Conservation (phyloP, 805 yeast genomes). For the Candida vaughaniae region DNA sequence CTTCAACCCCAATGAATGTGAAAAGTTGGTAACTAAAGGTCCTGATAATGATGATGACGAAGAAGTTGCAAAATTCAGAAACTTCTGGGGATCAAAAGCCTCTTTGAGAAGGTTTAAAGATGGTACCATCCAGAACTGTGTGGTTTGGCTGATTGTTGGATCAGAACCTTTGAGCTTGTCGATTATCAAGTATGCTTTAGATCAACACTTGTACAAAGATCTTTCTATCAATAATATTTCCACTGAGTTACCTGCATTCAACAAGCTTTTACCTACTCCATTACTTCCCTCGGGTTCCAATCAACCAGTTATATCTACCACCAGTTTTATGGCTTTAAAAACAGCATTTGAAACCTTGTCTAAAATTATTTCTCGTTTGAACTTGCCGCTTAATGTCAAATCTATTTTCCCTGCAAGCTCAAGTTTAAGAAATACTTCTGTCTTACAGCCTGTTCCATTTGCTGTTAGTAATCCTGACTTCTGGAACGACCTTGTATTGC, state of each 20-base stretch:
- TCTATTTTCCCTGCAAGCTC: conserved; percentile 74
- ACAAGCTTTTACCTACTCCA: conserved; percentile 56
- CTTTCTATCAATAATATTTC: conserved; percentile 31
- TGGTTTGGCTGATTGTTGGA: conserved; percentile 69
- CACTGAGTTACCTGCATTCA: conserved; percentile 45
- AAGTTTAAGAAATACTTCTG: conserved; percentile 71
- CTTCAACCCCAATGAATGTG: conserved; percentile 70
- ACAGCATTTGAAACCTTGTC: conserved; percentile 50
- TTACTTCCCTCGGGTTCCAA: conserved; percentile 55
- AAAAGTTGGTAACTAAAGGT: conserved; percentile 82
- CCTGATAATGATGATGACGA: conserved; percentile 66
- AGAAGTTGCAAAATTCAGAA: conserved; percentile 59
- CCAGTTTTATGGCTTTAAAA: conserved; percentile 31
- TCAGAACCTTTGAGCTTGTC: conserved; percentile 62
- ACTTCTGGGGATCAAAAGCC: conserved; percentile 87
- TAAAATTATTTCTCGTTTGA: conserved; percentile 45
- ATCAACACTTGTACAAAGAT: conserved; percentile 57
- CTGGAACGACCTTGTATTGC: conserved; percentile 76
- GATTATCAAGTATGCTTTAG: conserved; percentile 62
- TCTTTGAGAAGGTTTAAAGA: conserved; percentile 90
- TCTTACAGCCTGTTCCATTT: conserved; percentile 79
- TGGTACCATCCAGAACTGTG: conserved; percentile 87
- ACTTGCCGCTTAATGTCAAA: conserved; percentile 69
- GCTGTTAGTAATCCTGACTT: conserved; percentile 74
- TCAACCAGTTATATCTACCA: conserved; percentile 44